These are phyloP conservation scores for Dothistroma pini DNA, from an alignment of 2,329 filamentous ascomycete species.

Conservation along the genomic window DNA sequence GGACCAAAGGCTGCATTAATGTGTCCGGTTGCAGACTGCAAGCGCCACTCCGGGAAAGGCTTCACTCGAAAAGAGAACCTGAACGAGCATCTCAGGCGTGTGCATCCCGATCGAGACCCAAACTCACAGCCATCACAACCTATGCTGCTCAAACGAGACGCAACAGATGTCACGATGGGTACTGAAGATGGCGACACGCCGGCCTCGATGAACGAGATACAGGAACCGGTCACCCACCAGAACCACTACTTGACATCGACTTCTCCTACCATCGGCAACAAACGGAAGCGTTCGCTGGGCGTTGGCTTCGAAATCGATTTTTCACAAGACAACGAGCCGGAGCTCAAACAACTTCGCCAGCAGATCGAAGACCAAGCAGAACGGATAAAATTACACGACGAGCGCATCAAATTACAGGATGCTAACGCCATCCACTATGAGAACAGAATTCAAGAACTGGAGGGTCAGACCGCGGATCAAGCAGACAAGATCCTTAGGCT, in stretches of 20 bases:
- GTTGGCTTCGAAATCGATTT: slow-evolving; percentile 17
- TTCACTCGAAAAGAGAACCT: slow-evolving; percentile 94
- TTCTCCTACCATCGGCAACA: slow-evolving; percentile 4
- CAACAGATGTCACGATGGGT: slow-evolving; percentile 15
- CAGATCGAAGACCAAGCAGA: slow-evolving; percentile 43
- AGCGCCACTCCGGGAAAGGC: slow-evolving; percentile 79
- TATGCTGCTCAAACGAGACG: slow-evolving; percentile 13
- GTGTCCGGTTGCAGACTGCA: slow-evolving; percentile 84
- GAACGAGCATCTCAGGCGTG: slow-evolving; percentile 85
- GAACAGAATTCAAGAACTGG: not conserved
- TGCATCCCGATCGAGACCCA: slow-evolving; percentile 53
- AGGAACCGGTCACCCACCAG: slow-evolving; percentile 4
- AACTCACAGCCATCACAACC: slow-evolving; percentile 20
- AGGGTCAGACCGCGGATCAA: not conserved
- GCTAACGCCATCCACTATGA: not conserved
- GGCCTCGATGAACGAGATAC: slow-evolving; percentile 7
- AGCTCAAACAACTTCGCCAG: slow-evolving; percentile 40
- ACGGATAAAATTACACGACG: slow-evolving; percentile 27
- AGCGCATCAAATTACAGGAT: not conserved
- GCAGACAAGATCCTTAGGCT: not conserved
- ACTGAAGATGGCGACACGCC: slow-evolving; percentile 21
- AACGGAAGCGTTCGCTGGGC: slow-evolving; percentile 14
- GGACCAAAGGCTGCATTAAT: slow-evolving; percentile 83
- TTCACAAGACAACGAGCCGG: slow-evolving; percentile 33
- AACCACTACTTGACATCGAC: slow-evolving; percentile 11